A percentile compares a stretch with the other conserved stretches of the same genome.
phyloP scores from a whole-genome alignment of 73 alveolate species.

The Paramecium caudatum region DNA sequence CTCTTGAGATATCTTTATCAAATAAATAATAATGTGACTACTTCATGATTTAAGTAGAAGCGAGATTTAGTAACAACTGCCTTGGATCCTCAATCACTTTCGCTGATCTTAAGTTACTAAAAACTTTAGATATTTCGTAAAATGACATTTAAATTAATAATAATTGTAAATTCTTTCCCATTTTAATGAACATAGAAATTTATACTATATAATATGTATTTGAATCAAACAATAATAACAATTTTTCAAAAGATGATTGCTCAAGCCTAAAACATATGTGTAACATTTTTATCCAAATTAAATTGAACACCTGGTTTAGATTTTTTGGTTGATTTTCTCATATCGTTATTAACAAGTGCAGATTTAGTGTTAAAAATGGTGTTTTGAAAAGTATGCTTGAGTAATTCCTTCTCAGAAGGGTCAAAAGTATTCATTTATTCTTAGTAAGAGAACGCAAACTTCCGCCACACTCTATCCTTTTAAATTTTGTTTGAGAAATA shows the following conservation, averaged over 20 bases:
- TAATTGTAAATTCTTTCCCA: no score
- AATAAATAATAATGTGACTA: background rate
- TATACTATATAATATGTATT: no score
- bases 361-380: constrained; percentile 41
- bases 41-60: constrained; percentile 14
- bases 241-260: no score
- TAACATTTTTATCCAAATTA: constrained; percentile 51
- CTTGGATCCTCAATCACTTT: constrained; percentile 36
- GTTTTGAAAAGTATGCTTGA: constrained; percentile 48
- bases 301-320: background rate
- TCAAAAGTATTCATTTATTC: constrained; percentile 38
- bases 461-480: constrained; percentile 40
- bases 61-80: background rate
- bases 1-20: constrained; percentile 30
- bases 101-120: no score
- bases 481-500: background rate
- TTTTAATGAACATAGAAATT: no score
- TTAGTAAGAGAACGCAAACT: constrained; percentile 34
- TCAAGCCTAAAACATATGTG: constrained; percentile 60
- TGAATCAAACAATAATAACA: no score
- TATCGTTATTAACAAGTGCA: background rate
- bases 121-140: no score
- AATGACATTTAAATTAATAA: no score
- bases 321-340: constrained; percentile 30
- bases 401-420: constrained; percentile 33